Conservation (phyloP, 352 stramenopile genomes). For the Synura sp. region DNA sequence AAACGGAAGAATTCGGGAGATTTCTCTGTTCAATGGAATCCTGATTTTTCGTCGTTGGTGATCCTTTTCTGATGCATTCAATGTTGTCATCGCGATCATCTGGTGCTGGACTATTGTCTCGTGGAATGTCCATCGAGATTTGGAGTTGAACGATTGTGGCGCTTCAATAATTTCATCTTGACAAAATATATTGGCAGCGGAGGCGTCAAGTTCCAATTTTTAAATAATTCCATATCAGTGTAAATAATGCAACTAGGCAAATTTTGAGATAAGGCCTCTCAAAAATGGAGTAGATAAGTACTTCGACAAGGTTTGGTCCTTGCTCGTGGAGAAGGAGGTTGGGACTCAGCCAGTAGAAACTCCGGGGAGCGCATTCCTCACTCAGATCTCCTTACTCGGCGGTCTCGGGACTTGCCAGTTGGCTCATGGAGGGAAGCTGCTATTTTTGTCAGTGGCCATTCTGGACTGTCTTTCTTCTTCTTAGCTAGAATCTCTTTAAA, state of each 20-base stretch:
- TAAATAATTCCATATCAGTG: constrained; percentile 1
- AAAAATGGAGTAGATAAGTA: no score
- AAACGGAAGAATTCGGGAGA: not conserved
- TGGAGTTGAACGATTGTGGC: not conserved
- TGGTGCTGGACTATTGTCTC: not conserved
- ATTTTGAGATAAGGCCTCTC: constrained; percentile 21
- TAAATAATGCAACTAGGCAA: constrained; percentile 33
- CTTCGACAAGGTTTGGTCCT: not conserved
- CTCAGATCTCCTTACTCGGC: no score
- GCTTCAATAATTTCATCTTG: constrained; percentile 19
- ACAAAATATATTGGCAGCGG: constrained; percentile 22
- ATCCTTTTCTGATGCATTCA: not conserved
- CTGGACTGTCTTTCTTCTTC: no score
- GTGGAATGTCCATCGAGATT: constrained; percentile 24
- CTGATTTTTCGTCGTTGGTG: constrained; percentile 2
- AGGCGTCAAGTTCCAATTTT: no score
- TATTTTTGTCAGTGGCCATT: no score
- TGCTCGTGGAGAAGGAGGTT: no score
- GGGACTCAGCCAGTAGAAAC: no score
- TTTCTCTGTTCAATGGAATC: not conserved
- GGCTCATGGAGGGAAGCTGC: no score
- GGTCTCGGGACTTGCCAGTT: no score
- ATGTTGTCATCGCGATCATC: constrained; percentile 6
- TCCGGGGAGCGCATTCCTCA: no score
- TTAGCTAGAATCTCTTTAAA: no score